A percentile compares a stretch with the other conserved stretches of the same genome.
These are phyloP conservation scores for Fusarium oxysporum DNA, from an alignment of 2,329 filamentous ascomycete genomes.

Conservation along the genomic window DNA sequence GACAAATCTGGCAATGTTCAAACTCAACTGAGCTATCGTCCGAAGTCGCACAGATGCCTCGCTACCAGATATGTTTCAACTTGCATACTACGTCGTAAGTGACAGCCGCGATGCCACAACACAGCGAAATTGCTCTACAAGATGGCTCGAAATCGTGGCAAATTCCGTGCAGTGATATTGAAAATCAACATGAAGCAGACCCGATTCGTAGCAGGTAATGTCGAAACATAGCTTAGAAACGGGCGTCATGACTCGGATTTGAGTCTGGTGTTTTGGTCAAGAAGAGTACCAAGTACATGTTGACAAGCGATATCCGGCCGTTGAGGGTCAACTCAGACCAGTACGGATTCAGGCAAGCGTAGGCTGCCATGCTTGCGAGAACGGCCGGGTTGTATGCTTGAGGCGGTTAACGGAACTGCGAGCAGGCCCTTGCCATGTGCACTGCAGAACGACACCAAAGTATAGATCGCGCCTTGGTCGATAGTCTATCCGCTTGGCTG, in stretches of 20 bases:
- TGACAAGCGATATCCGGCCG: neutral
- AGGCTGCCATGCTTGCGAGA: slow-evolving; percentile 13
- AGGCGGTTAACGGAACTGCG: slow-evolving; percentile 28
- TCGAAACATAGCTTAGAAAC: neutral
- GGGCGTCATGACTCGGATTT: slow-evolving; percentile 21
- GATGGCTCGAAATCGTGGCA: neutral
- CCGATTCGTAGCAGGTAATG: neutral
- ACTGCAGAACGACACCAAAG: slow-evolving; percentile 1
- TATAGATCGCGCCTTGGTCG: slow-evolving; percentile 13
- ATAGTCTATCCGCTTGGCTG: slow-evolving; percentile 19
- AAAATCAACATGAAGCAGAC: neutral
- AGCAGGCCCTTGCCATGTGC: slow-evolving; percentile 23
- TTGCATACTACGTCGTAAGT: neutral
- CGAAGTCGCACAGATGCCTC: slow-evolving; percentile 30
- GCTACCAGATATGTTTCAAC: neutral
- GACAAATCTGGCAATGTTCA: slow-evolving; percentile 8
- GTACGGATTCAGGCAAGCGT: slow-evolving; percentile 5
- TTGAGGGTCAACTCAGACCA: slow-evolving; percentile 11
- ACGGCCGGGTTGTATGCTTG: slow-evolving; percentile 26
- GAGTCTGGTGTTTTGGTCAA: neutral
- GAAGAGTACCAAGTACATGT: neutral
- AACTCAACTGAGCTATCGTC: slow-evolving; percentile 22
- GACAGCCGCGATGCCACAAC: neutral
- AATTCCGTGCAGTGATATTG: neutral
- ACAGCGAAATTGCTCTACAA: neutral